Evolutionary conservation across 2,329 filamentous ascomycete species (phyloP).

Genomic region (Penicillium sp.): DNA sequence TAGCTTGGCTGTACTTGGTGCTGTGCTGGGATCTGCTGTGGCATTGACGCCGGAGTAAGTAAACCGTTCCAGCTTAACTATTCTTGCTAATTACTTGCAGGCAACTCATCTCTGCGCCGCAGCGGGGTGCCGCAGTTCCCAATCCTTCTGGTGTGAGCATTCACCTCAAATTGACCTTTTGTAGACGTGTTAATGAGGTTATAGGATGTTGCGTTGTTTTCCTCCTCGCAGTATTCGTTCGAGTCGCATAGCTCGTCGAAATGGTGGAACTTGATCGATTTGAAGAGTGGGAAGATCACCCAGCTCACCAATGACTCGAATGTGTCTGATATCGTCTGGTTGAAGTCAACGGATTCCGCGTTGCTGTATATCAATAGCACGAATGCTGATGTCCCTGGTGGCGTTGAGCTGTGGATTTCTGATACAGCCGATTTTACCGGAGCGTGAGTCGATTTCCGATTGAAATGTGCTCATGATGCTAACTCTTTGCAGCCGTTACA

Average conservation of each 20-base stretch:
- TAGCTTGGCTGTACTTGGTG: constrained; percentile 23
- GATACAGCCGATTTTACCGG: constrained; percentile 29
- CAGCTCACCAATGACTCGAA: constrained; percentile 59
- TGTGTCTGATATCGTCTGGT: constrained; percentile 69
- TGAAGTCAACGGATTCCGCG: constrained; percentile 59
- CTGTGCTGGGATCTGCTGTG: constrained; percentile 19
- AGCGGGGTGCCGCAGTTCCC: constrained; percentile 34
- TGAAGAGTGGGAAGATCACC: constrained; percentile 59
- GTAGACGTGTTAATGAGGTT: background rate
- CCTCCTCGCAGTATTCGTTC: constrained; percentile 74
- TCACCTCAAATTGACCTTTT: no score
- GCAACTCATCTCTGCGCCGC: constrained; percentile 35
- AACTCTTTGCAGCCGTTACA: constrained; percentile 25
- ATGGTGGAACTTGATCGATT: constrained; percentile 64
- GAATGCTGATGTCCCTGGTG: constrained; percentile 37
- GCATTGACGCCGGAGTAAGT: constrained; percentile 30
- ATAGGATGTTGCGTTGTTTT: constrained; percentile 43
- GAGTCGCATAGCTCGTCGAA: constrained; percentile 59
- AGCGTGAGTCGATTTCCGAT: constrained; percentile 23
- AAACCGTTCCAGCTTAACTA: background rate
- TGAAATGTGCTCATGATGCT: background rate
- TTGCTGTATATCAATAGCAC: constrained; percentile 52
- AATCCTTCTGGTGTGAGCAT: constrained; percentile 38
- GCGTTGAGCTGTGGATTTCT: constrained; percentile 37
- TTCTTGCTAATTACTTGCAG: constrained; percentile 16